Evolutionary conservation across 306 rosid genomes (phyloP).

Genomic region (Geum urbanum): DNA sequence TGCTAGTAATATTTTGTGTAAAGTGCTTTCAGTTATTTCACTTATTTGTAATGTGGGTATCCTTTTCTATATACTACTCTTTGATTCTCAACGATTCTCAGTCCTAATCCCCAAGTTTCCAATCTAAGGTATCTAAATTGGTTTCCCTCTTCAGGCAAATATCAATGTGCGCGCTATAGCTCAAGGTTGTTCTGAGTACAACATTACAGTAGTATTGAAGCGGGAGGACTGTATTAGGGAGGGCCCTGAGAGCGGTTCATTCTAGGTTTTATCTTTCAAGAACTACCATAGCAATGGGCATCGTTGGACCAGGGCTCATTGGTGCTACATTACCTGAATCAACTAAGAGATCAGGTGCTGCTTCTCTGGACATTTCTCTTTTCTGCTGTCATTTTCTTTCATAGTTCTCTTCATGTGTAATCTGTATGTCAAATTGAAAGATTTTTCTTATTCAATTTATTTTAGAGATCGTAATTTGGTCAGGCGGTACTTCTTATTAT

Average conservation of each 20-base stretch:
- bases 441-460: not conserved
- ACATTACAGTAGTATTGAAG: constrained; percentile 86
- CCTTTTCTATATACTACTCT: not conserved
- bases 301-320: constrained; percentile 94
- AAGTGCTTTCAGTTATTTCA: not conserved
- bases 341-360: constrained; percentile 89
- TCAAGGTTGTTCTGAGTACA: constrained; percentile 97
- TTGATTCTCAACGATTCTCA: constrained; percentile 12
- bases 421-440: not conserved
- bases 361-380: constrained; percentile 18
- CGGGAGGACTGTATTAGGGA: constrained; percentile 92
- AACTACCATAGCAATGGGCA: constrained; percentile 95
- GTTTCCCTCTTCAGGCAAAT: constrained; percentile 60
- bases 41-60: not conserved
- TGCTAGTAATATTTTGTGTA: not conserved
- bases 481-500: not conserved
- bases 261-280: constrained; percentile 91
- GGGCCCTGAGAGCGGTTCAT: constrained; percentile 93
- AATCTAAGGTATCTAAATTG: constrained; percentile 13
- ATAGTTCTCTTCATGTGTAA: constrained; percentile 5
- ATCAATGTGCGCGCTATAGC: constrained; percentile 98
- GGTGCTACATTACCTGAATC: constrained; percentile 93
- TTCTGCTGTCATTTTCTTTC: constrained; percentile 7
- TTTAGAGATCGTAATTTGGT: not conserved
- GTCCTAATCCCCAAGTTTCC: constrained; percentile 19